phyloP scores from a whole-genome alignment of 169 alveolate species.

The Cryptosporidium ubiquitum region DNA sequence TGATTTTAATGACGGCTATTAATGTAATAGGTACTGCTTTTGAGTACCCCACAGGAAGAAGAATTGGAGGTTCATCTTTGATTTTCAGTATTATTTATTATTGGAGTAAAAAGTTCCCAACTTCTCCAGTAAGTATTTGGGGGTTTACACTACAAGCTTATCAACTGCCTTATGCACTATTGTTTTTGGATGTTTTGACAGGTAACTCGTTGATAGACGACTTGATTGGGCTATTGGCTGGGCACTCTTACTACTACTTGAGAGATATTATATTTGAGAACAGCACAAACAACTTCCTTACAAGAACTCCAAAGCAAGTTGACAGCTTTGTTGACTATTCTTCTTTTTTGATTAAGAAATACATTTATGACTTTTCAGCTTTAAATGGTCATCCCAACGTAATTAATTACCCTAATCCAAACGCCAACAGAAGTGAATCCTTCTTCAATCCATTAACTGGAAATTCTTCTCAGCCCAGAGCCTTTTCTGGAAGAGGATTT shows the following conservation, averaged over 20 bases:
- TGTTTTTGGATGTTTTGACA: constrained; percentile 86
- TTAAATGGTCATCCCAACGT: constrained; percentile 51
- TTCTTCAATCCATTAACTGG: constrained; percentile 49
- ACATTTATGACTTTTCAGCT: constrained; percentile 71
- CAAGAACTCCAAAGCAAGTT: constrained; percentile 79
- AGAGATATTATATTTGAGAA: constrained; percentile 86
- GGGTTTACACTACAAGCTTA: constrained; percentile 86
- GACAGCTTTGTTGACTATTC: constrained; percentile 78
- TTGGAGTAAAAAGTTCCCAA: constrained; percentile 88
- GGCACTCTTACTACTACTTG: constrained; percentile 84
- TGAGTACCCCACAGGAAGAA: constrained; percentile 84
- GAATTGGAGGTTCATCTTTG: constrained; percentile 79
- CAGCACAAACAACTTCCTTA: constrained; percentile 77
- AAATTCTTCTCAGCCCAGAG: constrained; percentile 73
- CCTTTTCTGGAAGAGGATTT: constrained; percentile 85
- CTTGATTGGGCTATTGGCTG: constrained; percentile 88
- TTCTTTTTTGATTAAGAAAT: constrained; percentile 72
- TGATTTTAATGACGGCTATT: constrained; percentile 80
- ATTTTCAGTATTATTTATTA: constrained; percentile 86
- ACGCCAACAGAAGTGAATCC: constrained; percentile 37
- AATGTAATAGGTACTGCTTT: constrained; percentile 80
- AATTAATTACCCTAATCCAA: constrained; percentile 11
- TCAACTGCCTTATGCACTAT: constrained; percentile 88
- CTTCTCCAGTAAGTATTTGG: constrained; percentile 85
- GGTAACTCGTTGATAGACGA: constrained; percentile 88